Percentiles rank a stretch among this genome's conserved stretches.
These are phyloP conservation scores for Bipolaris cookei DNA, from an alignment of 2,329 filamentous ascomycete genomes.

Conservation along the genomic window DNA sequence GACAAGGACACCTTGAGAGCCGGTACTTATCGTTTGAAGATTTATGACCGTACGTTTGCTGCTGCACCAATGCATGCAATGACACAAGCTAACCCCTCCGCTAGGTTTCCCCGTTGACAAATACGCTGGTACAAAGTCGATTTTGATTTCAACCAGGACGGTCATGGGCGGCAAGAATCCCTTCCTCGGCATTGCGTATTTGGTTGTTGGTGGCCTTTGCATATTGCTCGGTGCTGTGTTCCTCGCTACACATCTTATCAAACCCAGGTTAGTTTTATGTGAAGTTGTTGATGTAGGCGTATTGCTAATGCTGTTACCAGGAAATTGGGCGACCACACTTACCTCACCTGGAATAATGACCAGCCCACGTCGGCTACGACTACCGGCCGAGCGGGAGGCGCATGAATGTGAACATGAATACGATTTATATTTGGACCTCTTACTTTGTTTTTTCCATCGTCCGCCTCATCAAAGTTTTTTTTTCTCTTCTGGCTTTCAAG, in stretches of 20 bases:
- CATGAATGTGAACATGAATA: conserved; percentile 34
- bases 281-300: not conserved
- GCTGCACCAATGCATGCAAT: not conserved
- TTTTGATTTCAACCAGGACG: conserved; percentile 86
- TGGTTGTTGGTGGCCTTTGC: conserved; percentile 92
- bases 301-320: conserved; percentile 55
- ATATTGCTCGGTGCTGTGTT: conserved; percentile 87
- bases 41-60: conserved; percentile 72
- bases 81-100: conserved; percentile 28
- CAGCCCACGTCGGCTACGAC: conserved; percentile 63
- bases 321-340: conserved; percentile 97
- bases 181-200: conserved; percentile 94
- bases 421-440: not conserved
- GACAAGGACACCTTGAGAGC: conserved; percentile 69
- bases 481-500: not conserved
- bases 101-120: conserved; percentile 79
- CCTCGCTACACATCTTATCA: conserved; percentile 87
- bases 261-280: conserved; percentile 72
- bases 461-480: conserved; percentile 14
- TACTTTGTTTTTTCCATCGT: conserved; percentile 24
- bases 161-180: conserved; percentile 95
- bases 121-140: conserved; percentile 87
- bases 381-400: conserved; percentile 52
- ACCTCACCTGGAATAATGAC: conserved; percentile 92
- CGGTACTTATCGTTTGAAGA: conserved; percentile 78